Percentiles rank a stretch among this genome's conserved stretches.
Conservation (phyloP, 148 eudicot genomes). For the Tetragonia tetragonoides region DNA sequence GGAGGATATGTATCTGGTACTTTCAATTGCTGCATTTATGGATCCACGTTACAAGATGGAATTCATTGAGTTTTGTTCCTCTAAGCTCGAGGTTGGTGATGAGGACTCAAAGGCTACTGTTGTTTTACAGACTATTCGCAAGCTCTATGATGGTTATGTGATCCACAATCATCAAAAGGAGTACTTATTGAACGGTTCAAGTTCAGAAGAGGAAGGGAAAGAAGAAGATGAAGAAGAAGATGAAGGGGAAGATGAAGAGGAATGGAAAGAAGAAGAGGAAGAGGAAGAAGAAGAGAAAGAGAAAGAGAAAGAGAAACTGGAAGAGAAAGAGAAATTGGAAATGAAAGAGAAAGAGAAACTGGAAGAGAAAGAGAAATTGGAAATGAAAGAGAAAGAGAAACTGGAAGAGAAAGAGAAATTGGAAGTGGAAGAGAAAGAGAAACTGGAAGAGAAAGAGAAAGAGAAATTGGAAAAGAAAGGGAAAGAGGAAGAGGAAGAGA, state of each 20-base stretch:
- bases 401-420: too few species aligned
- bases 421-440: constrained; percentile 2
- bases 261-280: too few species aligned
- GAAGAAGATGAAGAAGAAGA: constrained; percentile 2
- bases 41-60: constrained; percentile 36
- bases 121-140: constrained; percentile 17
- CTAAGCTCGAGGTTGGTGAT: not conserved
- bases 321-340: too few species aligned
- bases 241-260: too few species aligned
- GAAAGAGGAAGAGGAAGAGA: constrained; percentile 8
- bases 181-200: constrained; percentile 10
- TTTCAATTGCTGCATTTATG: constrained; percentile 27
- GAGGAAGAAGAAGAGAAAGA: too few species aligned
- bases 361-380: too few species aligned
- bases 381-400: too few species aligned
- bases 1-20: constrained; percentile 20
- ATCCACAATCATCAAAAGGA: not conserved
- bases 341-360: too few species aligned
- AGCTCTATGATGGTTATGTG: constrained; percentile 22
- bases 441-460: constrained; percentile 1
- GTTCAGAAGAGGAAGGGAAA: constrained; percentile 13
- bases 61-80: constrained; percentile 13
- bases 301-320: too few species aligned
- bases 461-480: not conserved
- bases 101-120: constrained; percentile 1